Base-by-base conservation (phyloP, 176 grass and related monocot species). In the Lolium multiflorum region DNA sequence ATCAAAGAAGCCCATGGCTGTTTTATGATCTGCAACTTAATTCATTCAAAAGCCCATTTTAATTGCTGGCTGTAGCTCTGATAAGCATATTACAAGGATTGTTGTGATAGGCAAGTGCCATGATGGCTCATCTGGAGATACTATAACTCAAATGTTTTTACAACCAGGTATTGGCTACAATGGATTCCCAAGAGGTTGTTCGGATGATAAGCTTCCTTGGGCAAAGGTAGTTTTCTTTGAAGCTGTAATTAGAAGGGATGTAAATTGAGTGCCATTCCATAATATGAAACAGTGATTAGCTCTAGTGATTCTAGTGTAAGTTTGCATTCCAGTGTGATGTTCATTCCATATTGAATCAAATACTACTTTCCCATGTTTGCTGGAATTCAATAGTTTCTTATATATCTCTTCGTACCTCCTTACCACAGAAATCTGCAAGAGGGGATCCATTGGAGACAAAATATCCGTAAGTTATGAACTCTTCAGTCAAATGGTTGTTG, bases 181-280 rank as follows among this genome's bases (percentile, higher is more conserved):
- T 67, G 96, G 96, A 87, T 98, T 98, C 79, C 96, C 93, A 85
- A 96, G 93, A 92, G 94, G 97, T 90, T 98, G 96, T 92, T 94
- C 93, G n/a, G 96, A 96, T 21, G 79, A 96, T 79, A 91, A 96
- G 66, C 93, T 98, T 92, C 97, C 97, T 81, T 98, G 94, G 94
- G 92, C 97, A 63, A 96, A 98, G 97, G 93, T 98, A 78, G 10
- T 31, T 87, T 37, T 86, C 55, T 84, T 13, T 61, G 54, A 71
- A 47, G 35, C 63, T 76, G 4, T 71, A 65, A 58, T 44, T 44
- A 75, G 61, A 41, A 41, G 28, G 64, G 57, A 25, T 69, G 61
- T 59, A 11, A 67, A 49, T 24, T n/a, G 26, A 41, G 64, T 46
- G 6, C 62, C 37, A 31, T 38, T 28, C 55, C 18, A 20, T 55